Conservation (phyloP, 1,284 basidiomycete genomes). For the Exobasidium cylindrosporum region DNA sequence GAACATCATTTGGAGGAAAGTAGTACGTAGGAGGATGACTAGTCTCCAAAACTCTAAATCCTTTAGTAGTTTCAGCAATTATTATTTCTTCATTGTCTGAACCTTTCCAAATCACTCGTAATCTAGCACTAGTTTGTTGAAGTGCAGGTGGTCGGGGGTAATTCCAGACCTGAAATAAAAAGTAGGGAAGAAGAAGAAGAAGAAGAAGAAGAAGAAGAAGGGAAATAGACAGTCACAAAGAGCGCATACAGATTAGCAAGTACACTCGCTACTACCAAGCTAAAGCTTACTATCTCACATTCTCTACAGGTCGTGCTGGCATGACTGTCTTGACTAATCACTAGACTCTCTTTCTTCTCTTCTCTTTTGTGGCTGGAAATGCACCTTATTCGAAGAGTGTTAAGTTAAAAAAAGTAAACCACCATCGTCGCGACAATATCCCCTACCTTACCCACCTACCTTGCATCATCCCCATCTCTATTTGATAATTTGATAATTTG, state of each 20-base stretch:
- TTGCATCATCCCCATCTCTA: too few species aligned
- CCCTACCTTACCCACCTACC: too few species aligned
- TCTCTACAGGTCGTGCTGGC: conserved; percentile 5
- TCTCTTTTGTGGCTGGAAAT: too few species aligned
- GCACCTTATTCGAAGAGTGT: too few species aligned
- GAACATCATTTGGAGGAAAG: conserved; percentile 40
- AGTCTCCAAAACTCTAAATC: conserved; percentile 50
- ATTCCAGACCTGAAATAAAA: conserved; percentile 49
- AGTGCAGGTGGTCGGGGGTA: conserved; percentile 50
- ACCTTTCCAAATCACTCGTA: conserved; percentile 40
- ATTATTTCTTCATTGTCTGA: conserved; percentile 30
- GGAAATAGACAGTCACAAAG: too few species aligned
- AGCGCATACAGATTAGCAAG: not conserved
- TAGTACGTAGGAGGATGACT: conserved; percentile 50
- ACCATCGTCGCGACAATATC: too few species aligned
- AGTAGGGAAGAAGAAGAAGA: too few species aligned
- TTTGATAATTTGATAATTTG: too few species aligned
- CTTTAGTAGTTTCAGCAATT: conserved; percentile 46
- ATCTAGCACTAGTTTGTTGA: conserved; percentile 32
- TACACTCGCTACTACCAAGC: not conserved
- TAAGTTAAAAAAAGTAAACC: too few species aligned
- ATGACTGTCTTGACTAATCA: not conserved
- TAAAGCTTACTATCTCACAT: not conserved
- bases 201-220: too few species aligned
- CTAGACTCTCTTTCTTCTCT: too few species aligned